Conservation (phyloP, 805 yeast genomes). For the Metschnikowia baotianmanensis region DNA sequence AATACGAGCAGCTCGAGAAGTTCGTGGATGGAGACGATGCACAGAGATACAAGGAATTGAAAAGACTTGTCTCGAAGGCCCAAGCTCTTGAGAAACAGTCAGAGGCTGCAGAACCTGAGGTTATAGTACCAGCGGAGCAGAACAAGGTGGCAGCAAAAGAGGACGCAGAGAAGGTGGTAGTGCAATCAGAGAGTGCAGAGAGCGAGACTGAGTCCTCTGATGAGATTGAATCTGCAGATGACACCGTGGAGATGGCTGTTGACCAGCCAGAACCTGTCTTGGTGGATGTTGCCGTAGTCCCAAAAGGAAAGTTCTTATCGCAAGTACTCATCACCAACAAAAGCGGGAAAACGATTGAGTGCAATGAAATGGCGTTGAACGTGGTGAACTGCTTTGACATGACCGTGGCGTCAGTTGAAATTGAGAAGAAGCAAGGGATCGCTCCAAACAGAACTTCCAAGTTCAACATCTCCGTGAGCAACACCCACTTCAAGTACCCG, state of each 20-base stretch:
- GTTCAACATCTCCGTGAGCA: conserved; percentile 32
- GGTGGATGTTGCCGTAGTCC: conserved; percentile 25
- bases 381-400: conserved; percentile 30
- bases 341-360: conserved; percentile 25
- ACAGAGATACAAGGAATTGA: background rate
- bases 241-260: background rate
- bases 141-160: background rate
- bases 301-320: conserved; percentile 32
- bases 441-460: conserved; percentile 29
- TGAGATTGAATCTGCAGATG: background rate
- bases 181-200: background rate
- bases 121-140: too few relatives aligned
- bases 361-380: conserved; percentile 29
- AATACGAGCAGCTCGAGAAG: background rate
- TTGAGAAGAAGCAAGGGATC: conserved; percentile 33
- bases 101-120: too few relatives aligned
- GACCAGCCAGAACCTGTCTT: conserved; percentile 3
- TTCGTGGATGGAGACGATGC: background rate
- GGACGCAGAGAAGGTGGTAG: background rate
- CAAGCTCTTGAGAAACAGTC: too few relatives aligned
- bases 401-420: conserved; percentile 25
- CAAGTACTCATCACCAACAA: conserved; percentile 33
- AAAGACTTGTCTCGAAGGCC: conserved; percentile 1
- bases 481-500: conserved; percentile 34
- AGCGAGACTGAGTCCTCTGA: background rate